These are phyloP conservation scores for Lasiodiplodia theobromae DNA, from an alignment of 2,329 filamentous ascomycete species.

Conservation along the genomic window DNA sequence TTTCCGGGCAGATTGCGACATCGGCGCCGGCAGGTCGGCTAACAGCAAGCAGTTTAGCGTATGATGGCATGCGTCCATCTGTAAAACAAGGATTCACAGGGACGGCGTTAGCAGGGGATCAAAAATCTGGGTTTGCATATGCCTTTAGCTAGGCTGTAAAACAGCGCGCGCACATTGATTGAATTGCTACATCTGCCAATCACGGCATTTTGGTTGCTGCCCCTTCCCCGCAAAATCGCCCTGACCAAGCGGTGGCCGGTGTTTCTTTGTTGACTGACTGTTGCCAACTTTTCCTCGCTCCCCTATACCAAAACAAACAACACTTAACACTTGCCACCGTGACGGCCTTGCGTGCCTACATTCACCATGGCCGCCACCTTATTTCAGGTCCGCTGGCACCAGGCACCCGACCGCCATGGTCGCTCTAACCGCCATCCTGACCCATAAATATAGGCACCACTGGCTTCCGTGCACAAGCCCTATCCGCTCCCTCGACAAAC, in stretches of 20 bases:
- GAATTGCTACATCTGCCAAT: not conserved
- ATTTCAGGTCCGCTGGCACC: slow-evolving; percentile 12
- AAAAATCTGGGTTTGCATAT: slow-evolving; percentile 9
- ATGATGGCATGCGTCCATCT: not conserved
- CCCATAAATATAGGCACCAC: slow-evolving; percentile 25
- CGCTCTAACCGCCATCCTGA: slow-evolving; percentile 3
- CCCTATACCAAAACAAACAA: not conserved
- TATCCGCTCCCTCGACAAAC: not conserved
- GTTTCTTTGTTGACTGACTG: slow-evolving; percentile 9
- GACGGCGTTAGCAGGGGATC: slow-evolving; percentile 13
- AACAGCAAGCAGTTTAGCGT: slow-evolving; percentile 17
- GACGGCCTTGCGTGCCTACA: too few species aligned
- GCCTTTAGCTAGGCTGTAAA: slow-evolving; percentile 11
- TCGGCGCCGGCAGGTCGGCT: not conserved
- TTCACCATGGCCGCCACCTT: slow-evolving; percentile 1
- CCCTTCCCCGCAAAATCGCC: slow-evolving; percentile 1
- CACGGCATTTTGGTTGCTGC: not conserved
- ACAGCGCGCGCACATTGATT: slow-evolving; percentile 2
- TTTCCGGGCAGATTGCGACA: slow-evolving; percentile 14
- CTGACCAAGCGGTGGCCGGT: slow-evolving; percentile 10
- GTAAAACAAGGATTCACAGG: slow-evolving; percentile 11
- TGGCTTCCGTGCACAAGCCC: slow-evolving; percentile 8
- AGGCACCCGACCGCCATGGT: slow-evolving; percentile 7
- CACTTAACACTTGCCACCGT: not conserved
- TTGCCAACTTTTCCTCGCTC: slow-evolving; percentile 1